A percentile compares a stretch with the other conserved stretches of the same genome.
Evolutionary conservation across 257 asterid species (phyloP).

Genomic region (Gentiana straminea): DNA sequence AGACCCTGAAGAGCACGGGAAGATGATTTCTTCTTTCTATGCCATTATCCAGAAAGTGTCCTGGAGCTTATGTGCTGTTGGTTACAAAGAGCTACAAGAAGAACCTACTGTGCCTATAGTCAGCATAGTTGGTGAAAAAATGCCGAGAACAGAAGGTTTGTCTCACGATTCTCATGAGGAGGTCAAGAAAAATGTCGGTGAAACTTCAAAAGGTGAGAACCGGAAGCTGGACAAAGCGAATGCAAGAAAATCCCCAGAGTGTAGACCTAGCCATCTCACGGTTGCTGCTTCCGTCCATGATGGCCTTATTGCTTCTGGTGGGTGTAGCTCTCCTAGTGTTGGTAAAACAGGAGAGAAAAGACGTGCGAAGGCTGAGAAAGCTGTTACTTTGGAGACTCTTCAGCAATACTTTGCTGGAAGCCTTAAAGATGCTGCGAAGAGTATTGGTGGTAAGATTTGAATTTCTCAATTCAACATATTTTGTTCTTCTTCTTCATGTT

Average conservation of each 20-base stretch:
- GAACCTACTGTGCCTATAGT: constrained; percentile 23
- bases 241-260: constrained; percentile 15
- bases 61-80: constrained; percentile 53
- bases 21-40: constrained; percentile 62
- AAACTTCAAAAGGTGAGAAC: constrained; percentile 20
- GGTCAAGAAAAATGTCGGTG: constrained; percentile 17
- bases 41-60: constrained; percentile 50
- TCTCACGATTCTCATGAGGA: constrained; percentile 10
- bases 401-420: constrained; percentile 89
- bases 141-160: constrained; percentile 9
- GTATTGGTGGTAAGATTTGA: constrained; percentile 90
- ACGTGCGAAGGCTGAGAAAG: constrained; percentile 60
- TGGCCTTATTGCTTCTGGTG: constrained; percentile 32
- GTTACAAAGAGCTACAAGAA: constrained; percentile 58
- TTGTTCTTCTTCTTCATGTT: background rate
- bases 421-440: constrained; percentile 89
- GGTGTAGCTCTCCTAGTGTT: constrained; percentile 23
- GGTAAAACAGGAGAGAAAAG: constrained; percentile 42
- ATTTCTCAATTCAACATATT: background rate
- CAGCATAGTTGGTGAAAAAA: constrained; percentile 13
- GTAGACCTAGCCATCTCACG: constrained; percentile 21
- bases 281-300: constrained; percentile 21
- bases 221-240: constrained; percentile 17
- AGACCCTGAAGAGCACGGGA: constrained; percentile 52
- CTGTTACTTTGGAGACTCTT: constrained; percentile 69